Conservation (phyloP, 2,329 filamentous ascomycete genomes). For the Fusarium sp. region DNA sequence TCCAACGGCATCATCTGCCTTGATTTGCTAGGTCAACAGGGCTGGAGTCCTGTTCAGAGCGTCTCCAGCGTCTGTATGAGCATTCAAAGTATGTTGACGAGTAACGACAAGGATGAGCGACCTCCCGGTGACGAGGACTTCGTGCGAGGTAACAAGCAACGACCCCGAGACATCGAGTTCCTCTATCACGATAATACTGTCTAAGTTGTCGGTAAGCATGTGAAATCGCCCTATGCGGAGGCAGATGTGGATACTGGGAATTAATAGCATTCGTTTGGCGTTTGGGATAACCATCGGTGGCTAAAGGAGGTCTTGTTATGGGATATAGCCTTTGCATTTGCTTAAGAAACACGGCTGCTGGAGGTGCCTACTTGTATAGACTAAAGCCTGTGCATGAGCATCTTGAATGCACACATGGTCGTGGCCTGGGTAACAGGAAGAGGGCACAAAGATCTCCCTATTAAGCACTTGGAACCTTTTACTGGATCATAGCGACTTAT, state of each 20-base stretch:
- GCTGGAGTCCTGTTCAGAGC: constrained; percentile 97
- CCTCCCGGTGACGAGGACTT: constrained; percentile 93
- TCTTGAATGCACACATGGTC: constrained; percentile 14
- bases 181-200: constrained; percentile 92
- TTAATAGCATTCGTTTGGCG: constrained; percentile 43
- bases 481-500: constrained; percentile 14
- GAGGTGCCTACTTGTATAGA: constrained; percentile 11
- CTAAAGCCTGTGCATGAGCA: constrained; percentile 19
- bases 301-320: constrained; percentile 14
- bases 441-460: constrained; percentile 3
- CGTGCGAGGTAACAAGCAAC: constrained; percentile 79
- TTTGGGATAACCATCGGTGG: constrained; percentile 33
- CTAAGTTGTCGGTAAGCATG: constrained; percentile 48
- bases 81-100: constrained; percentile 97
- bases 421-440: constrained; percentile 12
- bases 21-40: constrained; percentile 86
- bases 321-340: constrained; percentile 35
- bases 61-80: constrained; percentile 98
- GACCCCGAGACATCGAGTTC: constrained; percentile 91
- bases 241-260: constrained; percentile 7
- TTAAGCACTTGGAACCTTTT: neutral
- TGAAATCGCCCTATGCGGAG: constrained; percentile 3
- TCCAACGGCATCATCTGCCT: constrained; percentile 99
- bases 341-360: constrained; percentile 14
- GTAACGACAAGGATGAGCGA: constrained; percentile 90